Base-by-base conservation (phyloP, 352 stramenopile genomes). In the Globisporangium acanthophoron region DNA sequence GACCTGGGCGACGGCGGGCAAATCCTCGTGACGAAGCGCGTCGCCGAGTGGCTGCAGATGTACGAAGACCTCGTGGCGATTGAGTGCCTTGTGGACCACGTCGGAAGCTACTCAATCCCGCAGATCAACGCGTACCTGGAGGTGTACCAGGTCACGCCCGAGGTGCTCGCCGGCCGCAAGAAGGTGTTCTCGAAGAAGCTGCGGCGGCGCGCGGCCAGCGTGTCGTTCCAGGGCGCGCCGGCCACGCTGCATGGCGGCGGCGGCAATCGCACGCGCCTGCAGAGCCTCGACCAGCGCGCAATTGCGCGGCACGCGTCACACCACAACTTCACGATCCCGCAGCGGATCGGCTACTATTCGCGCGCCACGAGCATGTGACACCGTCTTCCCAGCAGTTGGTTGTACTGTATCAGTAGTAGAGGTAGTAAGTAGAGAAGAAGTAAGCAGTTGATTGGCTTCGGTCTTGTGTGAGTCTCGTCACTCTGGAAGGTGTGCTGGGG, bases 1-100 rank as follows among this genome's bases (percentile, higher is more conserved):
- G 81, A 90, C 45, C 60, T 85, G 1, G 82, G 82, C 8, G 80
- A 74, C 58, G 82, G 79, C 12, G 82, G 82, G 0, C 76, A 90
- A 59, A 88, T 92, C 49, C 71, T 90, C 15, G 56, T 87, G n/a
- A 85, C 82, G 0, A 76, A 78, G 44, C 76, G 79, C 13, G 65
- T 92, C 16, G 78, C 78, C 2, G 59, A 56, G 31, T 92, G 74
- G 65, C 58, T 89, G 5, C 52, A 65, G 18, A 51, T 58, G 15
- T 78, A 87, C 52, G 59, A 71, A 29, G 43, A 48, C 43, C 43
- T 48, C 43, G 43, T 48, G 7, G 43, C 43, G n/a, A 48, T 48
- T 6, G 43, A 48, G 43, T 48, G 43, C 11, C 20, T 48, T 7
- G 43, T 48, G 6, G 43, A 48, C 20, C 43, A 48, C 43, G 43